Percentiles rank a stretch among this genome's conserved stretches.
Conservation (phyloP, 306 rosid species). For the Gleditsia sinensis region DNA sequence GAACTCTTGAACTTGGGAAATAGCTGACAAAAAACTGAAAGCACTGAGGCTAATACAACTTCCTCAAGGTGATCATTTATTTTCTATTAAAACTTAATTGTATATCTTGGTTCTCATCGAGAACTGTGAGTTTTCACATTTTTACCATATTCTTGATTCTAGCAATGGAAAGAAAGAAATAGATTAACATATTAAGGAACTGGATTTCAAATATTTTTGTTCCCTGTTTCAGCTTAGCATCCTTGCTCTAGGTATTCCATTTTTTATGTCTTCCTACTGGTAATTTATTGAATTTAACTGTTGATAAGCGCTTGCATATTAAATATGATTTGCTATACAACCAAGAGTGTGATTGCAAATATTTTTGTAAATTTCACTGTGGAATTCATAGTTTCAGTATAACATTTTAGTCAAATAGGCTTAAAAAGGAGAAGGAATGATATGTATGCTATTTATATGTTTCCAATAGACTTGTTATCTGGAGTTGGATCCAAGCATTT, state of each 20-base stretch:
- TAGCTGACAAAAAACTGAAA: constrained; percentile 66
- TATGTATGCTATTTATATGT: background rate
- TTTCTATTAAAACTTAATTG: background rate
- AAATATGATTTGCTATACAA: background rate
- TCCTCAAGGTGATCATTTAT: constrained; percentile 52
- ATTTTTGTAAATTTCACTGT: background rate
- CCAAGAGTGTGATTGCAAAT: background rate
- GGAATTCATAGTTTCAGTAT: background rate
- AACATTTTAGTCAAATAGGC: background rate
- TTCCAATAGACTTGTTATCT: background rate
- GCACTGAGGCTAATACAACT: constrained; percentile 66
- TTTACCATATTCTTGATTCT: background rate
- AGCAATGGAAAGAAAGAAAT: background rate
- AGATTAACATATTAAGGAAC: background rate
- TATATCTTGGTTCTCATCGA: background rate
- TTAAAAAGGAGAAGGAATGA: background rate
- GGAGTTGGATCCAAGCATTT: background rate
- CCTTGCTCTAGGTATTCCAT: background rate
- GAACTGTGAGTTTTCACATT: background rate
- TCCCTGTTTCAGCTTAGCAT: background rate
- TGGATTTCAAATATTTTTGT: background rate
- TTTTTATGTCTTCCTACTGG: background rate
- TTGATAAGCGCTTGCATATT: background rate
- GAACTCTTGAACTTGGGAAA: constrained; percentile 68
- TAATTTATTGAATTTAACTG: background rate